Conservation (phyloP, 2,329 filamentous ascomycete genomes). For the Xylaria sp. region DNA sequence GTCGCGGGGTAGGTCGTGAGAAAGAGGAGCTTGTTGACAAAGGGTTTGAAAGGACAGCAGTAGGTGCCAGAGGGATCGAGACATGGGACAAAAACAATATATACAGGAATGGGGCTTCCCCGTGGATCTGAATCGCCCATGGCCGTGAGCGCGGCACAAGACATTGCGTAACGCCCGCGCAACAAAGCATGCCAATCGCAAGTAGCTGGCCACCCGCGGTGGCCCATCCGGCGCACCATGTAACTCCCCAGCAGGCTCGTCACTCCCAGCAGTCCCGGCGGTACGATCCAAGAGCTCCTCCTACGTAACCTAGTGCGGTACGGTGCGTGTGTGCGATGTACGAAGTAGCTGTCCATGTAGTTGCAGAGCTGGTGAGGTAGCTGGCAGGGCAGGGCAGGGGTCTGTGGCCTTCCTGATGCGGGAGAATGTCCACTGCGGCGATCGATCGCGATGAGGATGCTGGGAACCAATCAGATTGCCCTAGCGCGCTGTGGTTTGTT, state of each 20-base stretch:
- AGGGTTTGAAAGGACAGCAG: neutral
- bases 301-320: too few species aligned
- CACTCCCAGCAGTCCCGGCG: too few species aligned
- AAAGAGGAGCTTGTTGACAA: neutral
- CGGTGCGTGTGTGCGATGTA: too few species aligned
- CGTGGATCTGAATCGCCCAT: slow-evolving; percentile 21
- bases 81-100: slow-evolving; percentile 12
- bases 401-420: slow-evolving; percentile 30
- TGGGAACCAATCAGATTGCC: slow-evolving; percentile 22
- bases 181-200: slow-evolving; percentile 9
- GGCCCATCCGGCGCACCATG: too few species aligned
- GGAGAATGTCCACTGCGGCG: slow-evolving; percentile 27
- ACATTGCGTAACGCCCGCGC: slow-evolving; percentile 15
- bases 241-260: too few species aligned
- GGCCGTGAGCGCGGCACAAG: slow-evolving; percentile 9
- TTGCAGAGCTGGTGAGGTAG: too few species aligned
- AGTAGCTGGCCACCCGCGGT: slow-evolving; percentile 19
- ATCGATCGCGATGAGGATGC: slow-evolving; percentile 32
- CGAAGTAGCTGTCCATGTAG: too few species aligned
- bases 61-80: slow-evolving; percentile 1
- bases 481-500: neutral
- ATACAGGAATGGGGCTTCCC: slow-evolving; percentile 18
- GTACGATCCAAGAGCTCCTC: too few species aligned
- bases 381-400: slow-evolving; percentile 24
- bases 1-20: neutral